Evolutionary conservation across 768 basidiomycete genomes (phyloP), one percentile per base, ranked within the genome.

Genomic region (Trametes sanguinea): DNA sequence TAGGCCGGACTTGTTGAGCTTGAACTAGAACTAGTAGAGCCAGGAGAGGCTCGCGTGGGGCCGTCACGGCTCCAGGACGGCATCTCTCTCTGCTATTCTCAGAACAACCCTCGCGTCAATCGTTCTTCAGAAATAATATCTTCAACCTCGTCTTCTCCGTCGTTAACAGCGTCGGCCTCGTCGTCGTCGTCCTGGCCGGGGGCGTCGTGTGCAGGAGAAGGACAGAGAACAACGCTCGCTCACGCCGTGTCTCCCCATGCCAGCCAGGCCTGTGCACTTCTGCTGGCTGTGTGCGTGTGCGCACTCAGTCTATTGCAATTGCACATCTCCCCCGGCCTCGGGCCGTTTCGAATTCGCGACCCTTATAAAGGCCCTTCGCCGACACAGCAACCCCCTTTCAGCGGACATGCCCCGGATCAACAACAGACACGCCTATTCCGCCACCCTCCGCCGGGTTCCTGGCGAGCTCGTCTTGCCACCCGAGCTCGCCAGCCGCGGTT

Each of bases 31-130:
- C n/a, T 13, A 35, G 6, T 37, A 5, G 35, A 5, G 35, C 35
- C 2, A 2, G 35, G 1, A 6, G 60, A 48, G 4, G 8, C 43
- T 29, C 48, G 42, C 51, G 59, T 47, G 59, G 44, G 51, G 46
- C 43, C 45, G 32, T 27, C 30, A 11, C 60, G 61, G 62, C 51
- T 42, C 56, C 51, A 58, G 57, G 51, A 48, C 55, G 61, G 55
- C 62, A 63, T 63, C 22, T 10, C 33, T 29, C 13, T 29, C 44
- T 45, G 52, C 57, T 63, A 58, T 57, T 63, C 57, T 45, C 37
- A 40, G 54, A 55, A 44, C 13, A 8, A 29, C 17, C 33, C 39
- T 46, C 46, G 30, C 3, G 51, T 37, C 51, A 33, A 32, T 6
- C 51, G 33, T 37, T n/a, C 9, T 14, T 4, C 9, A 43, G 14